These are phyloP conservation scores for Fusarium tanahbumbuense DNA, from an alignment of 2,329 filamentous ascomycete genomes.

Conservation along the genomic window DNA sequence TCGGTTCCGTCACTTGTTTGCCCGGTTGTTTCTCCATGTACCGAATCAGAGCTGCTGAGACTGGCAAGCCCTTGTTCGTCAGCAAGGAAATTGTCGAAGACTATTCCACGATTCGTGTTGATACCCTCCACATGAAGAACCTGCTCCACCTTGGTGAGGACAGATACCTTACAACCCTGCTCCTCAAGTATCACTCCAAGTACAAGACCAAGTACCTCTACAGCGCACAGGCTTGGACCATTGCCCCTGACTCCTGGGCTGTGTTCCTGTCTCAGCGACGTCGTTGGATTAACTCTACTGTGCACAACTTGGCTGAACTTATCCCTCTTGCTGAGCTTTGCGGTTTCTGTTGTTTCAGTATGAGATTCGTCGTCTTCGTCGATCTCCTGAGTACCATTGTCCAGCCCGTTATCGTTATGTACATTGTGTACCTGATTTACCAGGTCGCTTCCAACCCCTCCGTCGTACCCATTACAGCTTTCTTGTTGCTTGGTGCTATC, in stretches of 20 bases:
- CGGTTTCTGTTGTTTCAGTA: slow-evolving; percentile 99
- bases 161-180: slow-evolving; percentile 93
- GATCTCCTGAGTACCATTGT: slow-evolving; percentile 93
- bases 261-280: slow-evolving; percentile 98
- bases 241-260: slow-evolving; percentile 91
- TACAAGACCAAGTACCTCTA: slow-evolving; percentile 99
- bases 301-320: slow-evolving; percentile 96
- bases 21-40: slow-evolving; percentile 99
- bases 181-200: slow-evolving; percentile 90
- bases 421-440: slow-evolving; percentile 90
- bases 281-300: slow-evolving; percentile 99
- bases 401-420: slow-evolving; percentile 89
- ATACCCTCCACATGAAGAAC: slow-evolving; percentile 99
- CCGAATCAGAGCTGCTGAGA: slow-evolving; percentile 92
- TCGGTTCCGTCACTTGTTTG: slow-evolving; percentile 96
- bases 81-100: slow-evolving; percentile 89
- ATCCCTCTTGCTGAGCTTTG: slow-evolving; percentile 94
- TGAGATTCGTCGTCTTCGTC: slow-evolving; percentile 97
- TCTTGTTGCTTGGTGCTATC: slow-evolving; percentile 92
- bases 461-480: slow-evolving; percentile 83
- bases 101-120: slow-evolving; percentile 93
- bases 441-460: slow-evolving; percentile 70
- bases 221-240: slow-evolving; percentile 93
- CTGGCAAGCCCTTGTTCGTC: slow-evolving; percentile 95
- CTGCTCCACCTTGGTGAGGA: slow-evolving; percentile 96